Percentiles rank a stretch among this genome's conserved stretches.
phyloP scores from a whole-genome alignment of 306 rosid genomes.

The Sicyos edulis region DNA sequence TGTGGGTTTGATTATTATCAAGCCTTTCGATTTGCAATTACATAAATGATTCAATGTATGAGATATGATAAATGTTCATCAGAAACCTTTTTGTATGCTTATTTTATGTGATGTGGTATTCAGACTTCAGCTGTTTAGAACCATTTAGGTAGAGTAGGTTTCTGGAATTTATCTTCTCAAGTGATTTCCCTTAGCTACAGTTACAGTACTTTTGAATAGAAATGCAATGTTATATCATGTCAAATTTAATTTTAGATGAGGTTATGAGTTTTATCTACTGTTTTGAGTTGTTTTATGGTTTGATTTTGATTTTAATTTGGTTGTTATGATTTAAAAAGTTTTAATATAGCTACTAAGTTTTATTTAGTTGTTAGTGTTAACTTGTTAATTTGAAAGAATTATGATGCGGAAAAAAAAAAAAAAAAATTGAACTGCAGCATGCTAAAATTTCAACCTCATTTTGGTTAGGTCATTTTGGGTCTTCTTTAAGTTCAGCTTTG shows the following conservation, averaged over 20 bases:
- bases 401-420: no score
- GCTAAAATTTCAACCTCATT: no score
- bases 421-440: no score
- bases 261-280: neutral
- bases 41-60: constrained; percentile 1
- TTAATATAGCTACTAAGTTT: neutral
- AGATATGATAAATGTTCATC: neutral
- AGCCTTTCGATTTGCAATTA: neutral
- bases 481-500: no score
- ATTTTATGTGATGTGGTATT: neutral
- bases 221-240: neutral
- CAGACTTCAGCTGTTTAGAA: neutral
- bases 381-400: no score
- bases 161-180: constrained; percentile 4
- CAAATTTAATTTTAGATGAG: neutral
- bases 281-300: neutral
- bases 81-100: neutral
- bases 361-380: no score
- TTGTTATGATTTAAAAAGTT: neutral
- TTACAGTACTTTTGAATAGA: neutral
- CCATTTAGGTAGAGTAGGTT: neutral
- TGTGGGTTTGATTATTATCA: neutral
- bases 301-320: neutral
- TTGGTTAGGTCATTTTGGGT: no score
- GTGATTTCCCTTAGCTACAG: no score